Evolutionary conservation across 306 rosid genomes (phyloP).

Genomic region (Inga oerstediana): DNA sequence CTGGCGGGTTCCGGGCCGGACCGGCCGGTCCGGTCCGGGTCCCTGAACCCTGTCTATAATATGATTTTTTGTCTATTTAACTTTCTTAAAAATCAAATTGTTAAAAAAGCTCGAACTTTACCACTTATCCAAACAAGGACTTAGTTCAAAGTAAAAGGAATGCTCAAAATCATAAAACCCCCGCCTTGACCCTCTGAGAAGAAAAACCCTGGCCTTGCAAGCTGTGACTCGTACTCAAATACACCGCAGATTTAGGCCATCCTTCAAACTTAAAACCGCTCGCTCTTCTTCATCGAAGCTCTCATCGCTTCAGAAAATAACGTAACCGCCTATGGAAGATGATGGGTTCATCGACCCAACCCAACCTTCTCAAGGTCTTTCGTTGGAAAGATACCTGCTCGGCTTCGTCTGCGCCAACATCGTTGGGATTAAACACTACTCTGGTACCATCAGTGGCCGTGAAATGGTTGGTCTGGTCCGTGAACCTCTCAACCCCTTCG

Average conservation of each 20-base stretch:
- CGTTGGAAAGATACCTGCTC: slow-evolving; percentile 45
- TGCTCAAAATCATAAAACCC: background rate
- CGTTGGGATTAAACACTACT: slow-evolving; percentile 59
- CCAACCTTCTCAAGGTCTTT: background rate
- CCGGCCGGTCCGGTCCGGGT: too few relatives aligned
- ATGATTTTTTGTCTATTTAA: too few relatives aligned
- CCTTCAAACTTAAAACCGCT: background rate
- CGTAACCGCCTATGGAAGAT: background rate
- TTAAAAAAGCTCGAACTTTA: too few relatives aligned
- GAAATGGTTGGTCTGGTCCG: slow-evolving; percentile 72
- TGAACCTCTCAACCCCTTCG: slow-evolving; percentile 67
- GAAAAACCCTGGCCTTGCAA: background rate
- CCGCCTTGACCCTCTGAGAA: background rate
- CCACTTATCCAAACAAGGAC: too few relatives aligned
- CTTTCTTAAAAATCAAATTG: too few relatives aligned
- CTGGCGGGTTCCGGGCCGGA: too few relatives aligned
- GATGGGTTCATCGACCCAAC: background rate
- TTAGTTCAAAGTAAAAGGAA: background rate
- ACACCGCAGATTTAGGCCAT: background rate
- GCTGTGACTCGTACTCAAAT: background rate
- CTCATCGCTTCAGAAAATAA: background rate
- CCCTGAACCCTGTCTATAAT: too few relatives aligned
- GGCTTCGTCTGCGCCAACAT: slow-evolving; percentile 70
- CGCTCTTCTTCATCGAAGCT: background rate
- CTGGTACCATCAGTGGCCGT: slow-evolving; percentile 63